Percentiles rank a stretch among this genome's conserved stretches.
phyloP scores from a whole-genome alignment of 2,329 filamentous ascomycete genomes.

The Aureobasidium melanogenum region DNA sequence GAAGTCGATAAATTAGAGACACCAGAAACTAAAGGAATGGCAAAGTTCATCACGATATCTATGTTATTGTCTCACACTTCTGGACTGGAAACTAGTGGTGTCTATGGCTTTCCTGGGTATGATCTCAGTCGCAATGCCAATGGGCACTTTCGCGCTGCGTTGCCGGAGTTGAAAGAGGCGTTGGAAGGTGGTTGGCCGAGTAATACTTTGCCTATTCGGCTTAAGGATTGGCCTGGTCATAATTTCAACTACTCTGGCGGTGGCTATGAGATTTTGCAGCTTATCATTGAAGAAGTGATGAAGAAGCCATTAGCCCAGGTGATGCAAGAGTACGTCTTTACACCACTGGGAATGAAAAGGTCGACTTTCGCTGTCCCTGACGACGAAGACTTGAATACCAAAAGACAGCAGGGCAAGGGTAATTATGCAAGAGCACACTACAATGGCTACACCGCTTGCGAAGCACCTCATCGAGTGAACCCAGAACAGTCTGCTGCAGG shows the following conservation, averaged over 20 bases:
- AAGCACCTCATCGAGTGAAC: slow-evolving; percentile 1
- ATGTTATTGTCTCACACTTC: slow-evolving; percentile 20
- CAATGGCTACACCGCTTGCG: slow-evolving; percentile 14
- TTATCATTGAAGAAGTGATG: slow-evolving; percentile 18
- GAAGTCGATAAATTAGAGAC: slow-evolving; percentile 12
- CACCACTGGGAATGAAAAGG: slow-evolving; percentile 19
- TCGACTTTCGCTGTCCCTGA: slow-evolving; percentile 15
- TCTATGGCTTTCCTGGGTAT: slow-evolving; percentile 21
- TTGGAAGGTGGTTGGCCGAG: slow-evolving; percentile 16
- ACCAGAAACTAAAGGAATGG: slow-evolving; percentile 14
- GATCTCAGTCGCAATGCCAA: slow-evolving; percentile 12
- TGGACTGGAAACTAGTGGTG: slow-evolving; percentile 15
- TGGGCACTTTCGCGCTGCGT: neutral
- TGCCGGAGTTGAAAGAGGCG: slow-evolving; percentile 9
- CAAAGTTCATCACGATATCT: slow-evolving; percentile 18
- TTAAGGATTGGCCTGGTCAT: slow-evolving; percentile 18
- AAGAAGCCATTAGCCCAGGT: slow-evolving; percentile 15
- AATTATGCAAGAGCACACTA: slow-evolving; percentile 18
- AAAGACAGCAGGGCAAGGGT: neutral
- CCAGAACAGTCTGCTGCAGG: slow-evolving; percentile 20
- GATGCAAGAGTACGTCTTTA: slow-evolving; percentile 19
- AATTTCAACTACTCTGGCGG: slow-evolving; percentile 21
- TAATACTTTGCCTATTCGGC: slow-evolving; percentile 18
- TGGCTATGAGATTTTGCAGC: slow-evolving; percentile 19
- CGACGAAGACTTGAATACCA: neutral